Evolutionary conservation across 768 basidiomycete species (phyloP), one percentile per base, ranked within the genome.

Genomic region (Xerocomus spinulosus): DNA sequence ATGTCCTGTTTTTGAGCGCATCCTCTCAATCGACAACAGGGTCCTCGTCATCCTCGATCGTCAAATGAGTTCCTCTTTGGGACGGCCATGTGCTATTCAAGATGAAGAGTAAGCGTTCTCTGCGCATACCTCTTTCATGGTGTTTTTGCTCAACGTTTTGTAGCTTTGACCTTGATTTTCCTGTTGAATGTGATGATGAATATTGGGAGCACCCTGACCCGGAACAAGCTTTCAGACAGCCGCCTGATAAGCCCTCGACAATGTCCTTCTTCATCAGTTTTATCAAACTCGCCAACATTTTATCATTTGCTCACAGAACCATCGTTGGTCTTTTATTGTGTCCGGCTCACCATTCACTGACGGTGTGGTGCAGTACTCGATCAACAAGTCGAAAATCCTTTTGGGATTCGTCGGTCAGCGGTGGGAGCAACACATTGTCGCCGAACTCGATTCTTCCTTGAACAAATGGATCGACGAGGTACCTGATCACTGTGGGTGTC

Each of bases 391-490:
- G 2, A 78, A 78, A 57, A 67, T 80, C 8, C 63, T 80, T 4
- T 66, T 79, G 20, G 77, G 77, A 32, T 73, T 74, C 38, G 69
- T 69, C 17, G 72, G 81, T 48, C 68, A 50, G 52, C 66, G 81
- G 47, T 87, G 81, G 66, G 82, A 85, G 45, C 76, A 83, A 45
- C 75, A 78, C 32, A 74, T 82, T 18, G 80, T 91, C 5, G 76
- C 79, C 8, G 84, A 87, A 47, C 71, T 91, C 4, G 88, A 91
- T 67, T 82, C 83, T 4, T 78, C 80, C 3, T 68, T 91, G 58
- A 88, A 90, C 54, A 75, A 78, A n/a, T 91, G 88, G 88, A 75
- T 85, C 41, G 82, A 86, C 45, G 72, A 76, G 3, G 72, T 91
- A 3, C 88, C 88, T 2, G 62, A 67, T 58, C 67, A 70, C 35